Base-by-base conservation (phyloP, 768 basidiomycete species). In the Suillus brevipes region DNA sequence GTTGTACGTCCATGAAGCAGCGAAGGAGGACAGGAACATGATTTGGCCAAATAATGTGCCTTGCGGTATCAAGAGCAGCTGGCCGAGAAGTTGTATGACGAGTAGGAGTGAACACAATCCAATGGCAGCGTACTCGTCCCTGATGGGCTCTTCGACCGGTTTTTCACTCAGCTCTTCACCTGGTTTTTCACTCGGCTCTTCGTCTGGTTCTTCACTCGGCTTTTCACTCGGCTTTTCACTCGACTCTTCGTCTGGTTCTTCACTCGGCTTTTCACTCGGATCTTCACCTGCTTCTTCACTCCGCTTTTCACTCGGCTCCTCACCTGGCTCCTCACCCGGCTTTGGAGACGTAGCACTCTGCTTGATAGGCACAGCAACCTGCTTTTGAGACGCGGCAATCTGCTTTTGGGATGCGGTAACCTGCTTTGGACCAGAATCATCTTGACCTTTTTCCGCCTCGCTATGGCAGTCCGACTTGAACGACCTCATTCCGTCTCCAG, bases 41-140 rank as follows among this genome's bases (percentile, higher is more conserved):
- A 76, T 67, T 61, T 79, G 78, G 18, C 78, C 78, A 10, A 78
- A 77, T 40, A 78, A 69, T 8, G 61, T 52, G 14, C 68, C 74
- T 58, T 79, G 77, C 3, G 78, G 78, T 13, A 78, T 76, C 43
- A 78, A 71, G 57, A 78, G 68, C 3, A 77, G 67, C 65, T 79
- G 78, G 16, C 68, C 61, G 18, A 78, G n/a, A 67, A 77, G 75
- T 37, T 79, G 78, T 49, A 68, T 14, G 36, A 74, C 68, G 49
- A 78, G 76, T 6, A 77, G 70, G 18, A 78, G 42, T 9, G 78
- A 75, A 38, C 68, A 75, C 38, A 67, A 23, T 40, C 78, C 76
- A 58, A 77, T 65, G 25, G 4, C 14, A 23, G 66, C 18, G 60
- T 74, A 72, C 18, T 63, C 52, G 52, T 53, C 52, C 18, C 1